Evolutionary conservation across 2,329 filamentous ascomycete species (phyloP), one percentile per base, ranked within the genome.

Genomic region (Penicillium brasilianum): DNA sequence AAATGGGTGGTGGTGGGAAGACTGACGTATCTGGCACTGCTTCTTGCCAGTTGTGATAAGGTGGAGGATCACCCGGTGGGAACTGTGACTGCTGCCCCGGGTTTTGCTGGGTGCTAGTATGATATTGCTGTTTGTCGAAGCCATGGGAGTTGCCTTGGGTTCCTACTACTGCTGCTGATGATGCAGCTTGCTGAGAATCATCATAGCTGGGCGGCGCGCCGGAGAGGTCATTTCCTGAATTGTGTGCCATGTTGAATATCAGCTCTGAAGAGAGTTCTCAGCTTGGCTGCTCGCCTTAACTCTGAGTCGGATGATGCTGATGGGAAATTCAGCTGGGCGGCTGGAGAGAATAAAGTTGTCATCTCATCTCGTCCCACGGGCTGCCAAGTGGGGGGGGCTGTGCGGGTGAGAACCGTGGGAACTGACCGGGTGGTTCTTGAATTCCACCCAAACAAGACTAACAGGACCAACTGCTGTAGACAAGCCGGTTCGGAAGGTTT

Each of bases 1-100:
- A 75, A 2, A 82, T 78, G 8, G 87, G 87, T 0, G 87, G 86
- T 30, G 86, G 86, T 2, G 86, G 86, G 10, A 88, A 79, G n/a
- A 82, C 77, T 4, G 84, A 73, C 16, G 80, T 87, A 67, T 88
- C 86, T 6, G 86, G 85, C 4, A 88, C 81, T 2, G 82, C 78
- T 43, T 77, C 74, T 55, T 85, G 82, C 87, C 87, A 89, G 73
- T 87, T 84, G 71, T 88, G 86, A 67, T 87, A 87, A 28, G 84
- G 82, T 18, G 85, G 85, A 14, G 85, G 84, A 25, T 74, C 50
- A 4, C 50, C 46, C 14, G 43, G 39, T 22, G 41, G 30, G 11
- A 22, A 36, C 8, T 44, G 30, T 10, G 37, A 13, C 4, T 20
- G 41, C 16, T 55, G 39, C 10, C 13, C 7, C 4, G 39, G 39